Percentiles rank a stretch among this genome's conserved stretches.
Evolutionary conservation across 495 filamentous ascomycete species (phyloP).

Genomic region (Delitschia confertaspora): DNA sequence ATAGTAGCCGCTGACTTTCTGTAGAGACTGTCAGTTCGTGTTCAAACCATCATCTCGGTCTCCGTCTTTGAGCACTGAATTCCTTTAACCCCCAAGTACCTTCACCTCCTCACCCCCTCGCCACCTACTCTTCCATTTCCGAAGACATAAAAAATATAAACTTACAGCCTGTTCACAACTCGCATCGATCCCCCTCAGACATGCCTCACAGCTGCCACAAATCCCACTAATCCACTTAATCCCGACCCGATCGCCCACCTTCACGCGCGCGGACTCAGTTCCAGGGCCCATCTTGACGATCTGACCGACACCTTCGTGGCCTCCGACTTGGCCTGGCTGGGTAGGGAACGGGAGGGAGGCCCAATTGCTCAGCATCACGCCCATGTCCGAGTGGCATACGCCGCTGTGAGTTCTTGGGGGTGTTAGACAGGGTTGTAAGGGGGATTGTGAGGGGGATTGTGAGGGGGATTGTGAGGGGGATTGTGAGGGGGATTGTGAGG

Average conservation of each 20-base stretch:
- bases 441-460: too few relatives aligned
- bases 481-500: too few relatives aligned
- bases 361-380: conserved; percentile 54
- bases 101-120: too few relatives aligned
- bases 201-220: conserved; percentile 42
- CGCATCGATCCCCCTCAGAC: conserved; percentile 14
- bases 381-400: conserved; percentile 61
- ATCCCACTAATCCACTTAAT: conserved; percentile 43
- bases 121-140: not conserved
- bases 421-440: conserved; percentile 1
- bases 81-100: too few relatives aligned
- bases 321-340: conserved; percentile 53
- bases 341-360: conserved; percentile 51
- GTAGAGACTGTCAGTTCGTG: not conserved
- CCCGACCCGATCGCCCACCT: conserved; percentile 49
- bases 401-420: conserved; percentile 52
- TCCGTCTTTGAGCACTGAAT: too few relatives aligned
- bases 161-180: conserved; percentile 20
- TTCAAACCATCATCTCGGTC: too few relatives aligned
- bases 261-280: conserved; percentile 45
- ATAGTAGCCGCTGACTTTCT: conserved; percentile 39
- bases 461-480: too few relatives aligned
- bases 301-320: conserved; percentile 42
- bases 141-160: not conserved
- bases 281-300: conserved; percentile 48